Conservation (phyloP, 2,329 filamentous ascomycete species). For the Sporothrix brunneoviolacea region DNA sequence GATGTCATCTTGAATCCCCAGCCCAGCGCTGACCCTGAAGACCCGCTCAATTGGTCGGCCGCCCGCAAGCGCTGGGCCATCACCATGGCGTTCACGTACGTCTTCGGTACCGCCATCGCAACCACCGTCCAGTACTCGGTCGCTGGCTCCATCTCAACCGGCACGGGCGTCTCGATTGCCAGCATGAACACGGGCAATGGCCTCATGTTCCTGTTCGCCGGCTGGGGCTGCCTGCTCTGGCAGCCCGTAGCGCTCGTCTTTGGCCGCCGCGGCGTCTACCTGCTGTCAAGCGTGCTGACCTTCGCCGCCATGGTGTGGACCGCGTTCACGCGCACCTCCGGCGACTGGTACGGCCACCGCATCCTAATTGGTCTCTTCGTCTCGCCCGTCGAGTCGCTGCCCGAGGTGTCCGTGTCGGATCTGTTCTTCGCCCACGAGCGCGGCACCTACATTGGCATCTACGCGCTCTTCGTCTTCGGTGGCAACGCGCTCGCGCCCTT, state of each 20-base stretch:
- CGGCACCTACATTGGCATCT: constrained; percentile 43
- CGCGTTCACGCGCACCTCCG: constrained; percentile 31
- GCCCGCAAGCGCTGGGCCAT: constrained; percentile 34
- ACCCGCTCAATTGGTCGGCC: constrained; percentile 46
- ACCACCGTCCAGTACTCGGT: constrained; percentile 44
- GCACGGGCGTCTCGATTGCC: constrained; percentile 38
- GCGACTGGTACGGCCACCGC: constrained; percentile 21
- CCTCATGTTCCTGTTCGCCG: constrained; percentile 38
- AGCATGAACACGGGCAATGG: constrained; percentile 44
- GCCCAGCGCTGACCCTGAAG: constrained; percentile 38
- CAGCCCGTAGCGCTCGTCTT: constrained; percentile 41
- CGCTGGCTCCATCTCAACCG: constrained; percentile 38
- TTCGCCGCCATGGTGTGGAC: constrained; percentile 31
- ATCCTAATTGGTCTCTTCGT: constrained; percentile 28
- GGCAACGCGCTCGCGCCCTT: constrained; percentile 33
- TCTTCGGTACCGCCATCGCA: constrained; percentile 42
- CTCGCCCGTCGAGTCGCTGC: constrained; percentile 39
- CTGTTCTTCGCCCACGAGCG: constrained; percentile 52
- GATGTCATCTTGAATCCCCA: constrained; percentile 36
- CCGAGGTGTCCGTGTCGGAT: constrained; percentile 37
- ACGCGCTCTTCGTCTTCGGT: constrained; percentile 34
- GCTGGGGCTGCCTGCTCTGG: constrained; percentile 41
- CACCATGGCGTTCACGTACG: constrained; percentile 26
- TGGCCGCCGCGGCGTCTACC: constrained; percentile 26
- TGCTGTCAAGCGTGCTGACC: constrained; percentile 22